Percentiles rank a stretch among this genome's conserved stretches.
These are phyloP conservation scores for Microglena sp. DNA, from an alignment of 139 green algal species.

Conservation along the genomic window DNA sequence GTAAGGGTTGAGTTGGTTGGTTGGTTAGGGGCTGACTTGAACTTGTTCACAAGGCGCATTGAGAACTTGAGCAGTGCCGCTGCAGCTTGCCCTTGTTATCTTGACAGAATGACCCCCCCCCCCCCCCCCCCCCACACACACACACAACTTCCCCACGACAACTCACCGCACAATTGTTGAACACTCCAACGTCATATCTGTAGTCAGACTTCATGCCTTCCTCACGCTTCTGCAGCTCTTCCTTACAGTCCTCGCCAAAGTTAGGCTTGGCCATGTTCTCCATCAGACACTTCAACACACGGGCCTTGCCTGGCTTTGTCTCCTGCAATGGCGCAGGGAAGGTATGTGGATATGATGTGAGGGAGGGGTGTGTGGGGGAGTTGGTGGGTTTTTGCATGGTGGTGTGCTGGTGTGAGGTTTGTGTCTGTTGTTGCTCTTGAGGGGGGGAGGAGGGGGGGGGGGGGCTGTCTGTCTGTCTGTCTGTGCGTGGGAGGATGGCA, in stretches of 20 bases:
- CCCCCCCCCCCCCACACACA: too few species aligned
- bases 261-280: constrained; percentile 65
- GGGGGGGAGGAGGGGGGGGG: too few species aligned
- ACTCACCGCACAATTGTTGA: constrained; percentile 30
- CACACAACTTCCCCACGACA: too few species aligned
- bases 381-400: too few species aligned
- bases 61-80: constrained; percentile 57
- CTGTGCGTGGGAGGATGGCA: too few species aligned
- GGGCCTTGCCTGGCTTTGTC: constrained; percentile 16
- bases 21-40: too few species aligned
- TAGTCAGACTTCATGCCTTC: constrained; percentile 56
- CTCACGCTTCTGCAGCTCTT: constrained; percentile 47
- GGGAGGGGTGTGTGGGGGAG: background rate
- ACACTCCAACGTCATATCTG: constrained; percentile 41
- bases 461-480: too few species aligned
- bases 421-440: too few species aligned
- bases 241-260: constrained; percentile 62
- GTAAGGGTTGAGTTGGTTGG: too few species aligned
- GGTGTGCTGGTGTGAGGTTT: too few species aligned
- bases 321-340: too few species aligned
- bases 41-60: constrained; percentile 45
- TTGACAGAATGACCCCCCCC: background rate
- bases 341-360: too few species aligned
- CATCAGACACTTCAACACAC: constrained; percentile 45
- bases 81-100: constrained; percentile 25